Evolutionary conservation across 2,329 filamentous ascomycete species (phyloP).

Genomic region (Coniosporium tulheliwenetii): DNA sequence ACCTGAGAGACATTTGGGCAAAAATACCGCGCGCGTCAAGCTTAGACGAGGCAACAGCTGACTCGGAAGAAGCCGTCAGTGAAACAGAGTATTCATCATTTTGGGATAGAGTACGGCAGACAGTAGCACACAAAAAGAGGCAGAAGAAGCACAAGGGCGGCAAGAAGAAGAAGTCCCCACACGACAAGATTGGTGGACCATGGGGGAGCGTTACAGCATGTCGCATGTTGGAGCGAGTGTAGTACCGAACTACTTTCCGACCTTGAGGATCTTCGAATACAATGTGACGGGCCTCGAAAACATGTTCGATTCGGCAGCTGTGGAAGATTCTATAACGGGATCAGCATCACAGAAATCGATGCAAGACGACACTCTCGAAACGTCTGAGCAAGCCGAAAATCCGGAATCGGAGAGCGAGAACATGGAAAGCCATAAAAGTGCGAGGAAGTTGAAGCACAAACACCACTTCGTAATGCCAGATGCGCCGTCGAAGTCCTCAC

Average conservation of each 20-base stretch:
- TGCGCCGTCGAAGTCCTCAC: constrained; percentile 53
- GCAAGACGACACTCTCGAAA: constrained; percentile 2
- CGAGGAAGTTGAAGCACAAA: constrained; percentile 30
- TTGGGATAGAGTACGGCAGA: constrained; percentile 9
- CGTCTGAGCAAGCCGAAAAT: constrained; percentile 3
- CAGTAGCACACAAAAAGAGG: constrained; percentile 12
- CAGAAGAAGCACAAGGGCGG: constrained; percentile 21
- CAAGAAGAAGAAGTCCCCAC: constrained; percentile 35
- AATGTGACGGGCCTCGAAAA: constrained; percentile 65
- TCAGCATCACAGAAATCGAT: constrained; percentile 11
- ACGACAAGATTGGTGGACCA: constrained; percentile 56
- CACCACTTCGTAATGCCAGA: constrained; percentile 42
- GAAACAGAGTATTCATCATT: constrained; percentile 2
- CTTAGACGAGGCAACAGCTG: not conserved
- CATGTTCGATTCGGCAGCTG: not conserved
- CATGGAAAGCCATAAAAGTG: constrained; percentile 35
- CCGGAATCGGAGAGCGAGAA: constrained; percentile 3
- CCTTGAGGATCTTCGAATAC: constrained; percentile 82
- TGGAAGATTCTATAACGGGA: not conserved
- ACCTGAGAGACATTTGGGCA: constrained; percentile 64
- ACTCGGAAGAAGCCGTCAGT: constrained; percentile 8
- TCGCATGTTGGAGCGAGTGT: constrained; percentile 73
- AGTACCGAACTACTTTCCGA: constrained; percentile 85
- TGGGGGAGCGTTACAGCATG: constrained; percentile 74
- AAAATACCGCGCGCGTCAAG: constrained; percentile 45